Conservation (phyloP, 2,329 filamentous ascomycete species). For the Epichloe scottii region DNA sequence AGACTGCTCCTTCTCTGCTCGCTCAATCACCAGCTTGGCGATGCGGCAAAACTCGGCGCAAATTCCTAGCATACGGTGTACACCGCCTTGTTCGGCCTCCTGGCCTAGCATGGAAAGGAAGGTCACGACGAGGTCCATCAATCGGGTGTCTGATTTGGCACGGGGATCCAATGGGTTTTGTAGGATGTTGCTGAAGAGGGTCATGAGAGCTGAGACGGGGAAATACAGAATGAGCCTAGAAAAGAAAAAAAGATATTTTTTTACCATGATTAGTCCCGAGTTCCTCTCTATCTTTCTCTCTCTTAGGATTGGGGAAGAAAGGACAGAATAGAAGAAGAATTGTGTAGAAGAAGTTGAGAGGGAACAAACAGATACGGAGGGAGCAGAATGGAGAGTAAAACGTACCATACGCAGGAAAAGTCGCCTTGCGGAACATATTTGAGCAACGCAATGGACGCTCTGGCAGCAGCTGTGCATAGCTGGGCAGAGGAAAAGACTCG, state of each 20-base stretch:
- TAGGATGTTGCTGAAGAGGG: constrained; percentile 88
- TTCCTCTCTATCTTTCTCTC: neutral
- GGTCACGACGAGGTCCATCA: constrained; percentile 88
- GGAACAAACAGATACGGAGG: neutral
- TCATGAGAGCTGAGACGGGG: constrained; percentile 87
- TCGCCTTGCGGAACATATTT: constrained; percentile 96
- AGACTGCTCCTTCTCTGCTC: constrained; percentile 72
- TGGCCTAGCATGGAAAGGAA: constrained; percentile 83
- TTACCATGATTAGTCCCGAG: too few species aligned
- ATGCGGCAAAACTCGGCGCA: constrained; percentile 97
- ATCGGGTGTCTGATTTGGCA: constrained; percentile 73
- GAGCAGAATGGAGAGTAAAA: constrained; percentile 7
- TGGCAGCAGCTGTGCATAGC: constrained; percentile 81
- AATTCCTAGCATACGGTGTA: constrained; percentile 85
- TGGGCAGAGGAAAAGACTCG: constrained; percentile 89
- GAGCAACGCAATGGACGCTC: constrained; percentile 84
- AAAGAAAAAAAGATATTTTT: too few species aligned
- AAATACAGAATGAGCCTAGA: constrained; percentile 93
- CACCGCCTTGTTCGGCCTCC: constrained; percentile 79
- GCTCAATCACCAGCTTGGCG: constrained; percentile 79
- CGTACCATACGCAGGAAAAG: constrained; percentile 87
- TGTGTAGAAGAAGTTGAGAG: neutral
- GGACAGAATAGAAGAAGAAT: neutral
- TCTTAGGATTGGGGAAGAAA: neutral
- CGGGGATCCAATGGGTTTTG: constrained; percentile 88